Evolutionary conservation across 192 early-diverging fungal genomes (phyloP), one percentile per base, ranked within the genome.

Genomic region (Phycomyces blakesleeanus): DNA sequence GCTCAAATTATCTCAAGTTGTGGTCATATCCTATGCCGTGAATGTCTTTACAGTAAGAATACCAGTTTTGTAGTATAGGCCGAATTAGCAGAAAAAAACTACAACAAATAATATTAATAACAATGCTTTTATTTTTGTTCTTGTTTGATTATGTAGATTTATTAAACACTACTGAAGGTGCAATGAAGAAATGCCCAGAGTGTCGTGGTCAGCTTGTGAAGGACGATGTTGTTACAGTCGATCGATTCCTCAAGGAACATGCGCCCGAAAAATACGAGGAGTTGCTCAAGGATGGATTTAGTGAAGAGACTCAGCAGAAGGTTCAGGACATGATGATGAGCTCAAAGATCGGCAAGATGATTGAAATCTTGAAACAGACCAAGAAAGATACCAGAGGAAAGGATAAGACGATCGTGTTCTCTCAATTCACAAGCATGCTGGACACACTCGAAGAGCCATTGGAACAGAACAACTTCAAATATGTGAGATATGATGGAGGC

Each of bases 371-470:
- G 22, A 22, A 52, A 3, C 37, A 72, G n/a, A 76, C 67, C 1
- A 25, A 34, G 7, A 20, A 55, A 52, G 54, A 42, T 1, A 63
- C 64, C 0, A 20, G 41, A 29, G 64, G 61, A 0, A 27, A 60
- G 22, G 74, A 76, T 26, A 86, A 86, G 58, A 74, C 81, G 8
- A 83, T 86, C 59, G 65, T 84, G 5, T 86, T 86, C 38, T 81
- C 82, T 7, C 82, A 83, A 51, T 83, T 80, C 16, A 78, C 76
- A 1, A 60, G 64, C 27, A 64, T 82, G 51, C 52, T 85, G 25
- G 63, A 70, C 26, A 27, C 82, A 21, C 69, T 85, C n/a, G 80
- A 81, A 29, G 44, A 53, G 0, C 72, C 78, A 16, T 26, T 85
- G 51, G 37, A 40, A 15, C 16, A 63, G 0, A 61, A 59, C 21